Evolutionary conservation across 202 grass and related monocot genomes (phyloP).

Genomic region (Elaeis oleifera): DNA sequence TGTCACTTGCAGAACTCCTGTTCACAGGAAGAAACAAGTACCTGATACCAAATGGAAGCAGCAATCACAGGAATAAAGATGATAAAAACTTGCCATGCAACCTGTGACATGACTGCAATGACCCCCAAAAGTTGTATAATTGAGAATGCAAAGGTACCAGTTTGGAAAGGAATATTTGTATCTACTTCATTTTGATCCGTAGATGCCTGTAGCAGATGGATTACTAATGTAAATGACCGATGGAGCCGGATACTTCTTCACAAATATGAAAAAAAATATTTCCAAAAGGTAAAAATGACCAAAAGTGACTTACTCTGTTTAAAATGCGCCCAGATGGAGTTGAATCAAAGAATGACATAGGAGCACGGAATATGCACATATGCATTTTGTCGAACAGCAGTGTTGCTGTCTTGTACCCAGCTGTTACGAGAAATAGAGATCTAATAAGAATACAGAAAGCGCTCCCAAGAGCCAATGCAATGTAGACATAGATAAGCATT

Average conservation of each 20-base stretch:
- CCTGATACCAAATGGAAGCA: constrained; percentile 80
- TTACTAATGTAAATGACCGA: constrained; percentile 8
- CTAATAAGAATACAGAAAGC: constrained; percentile 52
- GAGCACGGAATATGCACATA: constrained; percentile 71
- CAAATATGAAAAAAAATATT: not conserved
- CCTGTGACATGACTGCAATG: constrained; percentile 87
- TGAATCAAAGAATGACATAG: constrained; percentile 93
- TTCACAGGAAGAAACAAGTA: constrained; percentile 24
- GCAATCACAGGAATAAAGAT: constrained; percentile 72
- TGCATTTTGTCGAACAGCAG: constrained; percentile 81
- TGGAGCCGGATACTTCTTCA: too few species aligned
- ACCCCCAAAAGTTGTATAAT: constrained; percentile 73
- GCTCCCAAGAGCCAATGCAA: constrained; percentile 47
- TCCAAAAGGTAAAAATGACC: not conserved
- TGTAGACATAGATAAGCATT: constrained; percentile 64
- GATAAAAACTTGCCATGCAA: constrained; percentile 86
- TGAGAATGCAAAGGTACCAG: constrained; percentile 50
- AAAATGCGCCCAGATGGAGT: constrained; percentile 78
- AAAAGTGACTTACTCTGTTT: constrained; percentile 49
- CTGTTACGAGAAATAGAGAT: constrained; percentile 61
- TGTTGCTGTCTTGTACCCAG: constrained; percentile 64
- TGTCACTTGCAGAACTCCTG: not conserved
- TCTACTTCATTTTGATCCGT: constrained; percentile 89
- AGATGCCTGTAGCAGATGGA: constrained; percentile 45
- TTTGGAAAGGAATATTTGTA: constrained; percentile 46